Evolutionary conservation across 164 flowering plant genomes (phyloP).

Genomic region (Piper betle): DNA sequence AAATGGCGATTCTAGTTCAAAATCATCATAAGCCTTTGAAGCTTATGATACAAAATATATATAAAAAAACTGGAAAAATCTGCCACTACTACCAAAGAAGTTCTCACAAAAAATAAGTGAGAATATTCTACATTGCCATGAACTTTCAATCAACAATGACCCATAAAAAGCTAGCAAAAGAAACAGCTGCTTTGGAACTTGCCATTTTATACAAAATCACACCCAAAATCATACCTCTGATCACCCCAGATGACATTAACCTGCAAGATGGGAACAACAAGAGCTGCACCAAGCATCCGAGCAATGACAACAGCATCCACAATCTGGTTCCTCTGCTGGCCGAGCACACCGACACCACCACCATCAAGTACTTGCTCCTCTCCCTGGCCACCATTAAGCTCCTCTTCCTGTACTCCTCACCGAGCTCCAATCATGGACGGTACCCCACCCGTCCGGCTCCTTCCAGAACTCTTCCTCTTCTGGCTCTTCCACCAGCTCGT

Average conservation of each 20-base stretch:
- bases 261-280: conserved; percentile 87
- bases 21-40: no score
- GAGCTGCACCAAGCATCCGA: conserved; percentile 84
- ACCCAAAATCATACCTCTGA: conserved; percentile 91
- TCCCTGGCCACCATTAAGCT: conserved; percentile 36
- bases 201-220: no score
- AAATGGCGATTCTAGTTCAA: no score
- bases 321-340: conserved; percentile 97
- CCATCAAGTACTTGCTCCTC: conserved; percentile 62
- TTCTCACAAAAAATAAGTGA: no score
- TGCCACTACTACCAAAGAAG: not conserved
- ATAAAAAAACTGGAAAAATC: not conserved
- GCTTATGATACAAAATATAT: no score
- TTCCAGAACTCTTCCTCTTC: conserved; percentile 20
- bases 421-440: conserved; percentile 61
- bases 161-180: not conserved
- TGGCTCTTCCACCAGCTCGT: no score
- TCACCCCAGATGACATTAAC: conserved; percentile 96
- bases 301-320: conserved; percentile 98
- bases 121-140: not conserved
- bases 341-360: conserved; percentile 95
- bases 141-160: not conserved
- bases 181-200: not conserved
- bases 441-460: conserved; percentile 87
- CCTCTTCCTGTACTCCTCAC: conserved; percentile 29